These are phyloP conservation scores for Haplosporangium gracile DNA, from an alignment of 192 early-diverging fungal species.

Conservation along the genomic window DNA sequence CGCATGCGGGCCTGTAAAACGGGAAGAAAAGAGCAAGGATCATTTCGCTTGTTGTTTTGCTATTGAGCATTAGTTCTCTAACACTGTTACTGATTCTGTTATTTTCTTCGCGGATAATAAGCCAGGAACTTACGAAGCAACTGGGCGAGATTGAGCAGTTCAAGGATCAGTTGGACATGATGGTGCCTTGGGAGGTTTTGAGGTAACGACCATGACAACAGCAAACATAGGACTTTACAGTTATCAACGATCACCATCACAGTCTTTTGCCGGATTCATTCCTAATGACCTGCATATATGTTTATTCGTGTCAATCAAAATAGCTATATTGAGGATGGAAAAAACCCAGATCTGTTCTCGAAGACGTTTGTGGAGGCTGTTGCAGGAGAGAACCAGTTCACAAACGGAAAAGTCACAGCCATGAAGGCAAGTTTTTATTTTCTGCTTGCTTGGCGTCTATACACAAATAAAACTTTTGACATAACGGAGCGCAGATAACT, in stretches of 20 bases:
- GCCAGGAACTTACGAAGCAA: constrained; percentile 51
- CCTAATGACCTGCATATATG: not conserved
- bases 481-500: no score
- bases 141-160: constrained; percentile 37
- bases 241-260: not conserved
- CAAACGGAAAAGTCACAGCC: constrained; percentile 66
- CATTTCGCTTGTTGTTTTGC: not conserved
- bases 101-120: constrained; percentile 6
- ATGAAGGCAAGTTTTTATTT: constrained; percentile 48
- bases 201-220: constrained; percentile 41
- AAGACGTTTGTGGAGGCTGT: constrained; percentile 64
- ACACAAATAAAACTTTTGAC: no score
- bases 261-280: not conserved
- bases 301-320: not conserved
- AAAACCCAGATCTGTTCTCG: constrained; percentile 68
- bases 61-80: not conserved
- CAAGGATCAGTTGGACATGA: constrained; percentile 62
- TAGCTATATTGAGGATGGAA: constrained; percentile 65
- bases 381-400: constrained; percentile 68
- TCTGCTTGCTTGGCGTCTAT: not conserved
- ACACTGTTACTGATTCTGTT: not conserved
- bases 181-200: constrained; percentile 66
- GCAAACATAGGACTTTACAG: no score
- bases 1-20: not conserved
- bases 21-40: not conserved